phyloP scores from a whole-genome alignment of 2,329 filamentous ascomycete genomes.

The Parafenestella ontariensis region DNA sequence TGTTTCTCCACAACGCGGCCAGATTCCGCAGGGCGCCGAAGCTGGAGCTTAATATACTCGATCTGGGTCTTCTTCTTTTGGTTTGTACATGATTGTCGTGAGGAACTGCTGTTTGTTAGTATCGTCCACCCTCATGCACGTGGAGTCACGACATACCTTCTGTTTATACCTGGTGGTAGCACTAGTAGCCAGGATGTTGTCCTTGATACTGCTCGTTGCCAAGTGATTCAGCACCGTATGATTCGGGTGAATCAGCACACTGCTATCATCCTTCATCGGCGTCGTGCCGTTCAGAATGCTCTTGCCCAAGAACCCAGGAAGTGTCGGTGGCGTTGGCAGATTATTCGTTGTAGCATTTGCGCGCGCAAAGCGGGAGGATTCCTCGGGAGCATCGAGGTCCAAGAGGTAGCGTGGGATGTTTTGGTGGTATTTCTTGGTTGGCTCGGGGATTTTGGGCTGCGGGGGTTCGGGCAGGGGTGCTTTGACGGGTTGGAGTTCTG shows the following conservation, averaged over 20 bases:
- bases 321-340: conserved; percentile 79
- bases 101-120: conserved; percentile 72
- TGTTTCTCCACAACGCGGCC: no score
- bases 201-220: conserved; percentile 97
- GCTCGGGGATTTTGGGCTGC: conserved; percentile 34
- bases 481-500: conserved; percentile 34
- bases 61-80: conserved; percentile 61
- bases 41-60: background rate
- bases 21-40: background rate
- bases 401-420: conserved; percentile 84
- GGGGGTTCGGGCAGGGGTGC: conserved; percentile 34
- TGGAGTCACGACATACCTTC: conserved; percentile 67
- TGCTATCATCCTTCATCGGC: conserved; percentile 97
- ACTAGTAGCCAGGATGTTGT: conserved; percentile 91
- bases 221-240: conserved; percentile 96
- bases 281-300: conserved; percentile 92
- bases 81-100: conserved; percentile 97
- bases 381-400: conserved; percentile 86
- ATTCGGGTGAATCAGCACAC: conserved; percentile 94
- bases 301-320: conserved; percentile 91
- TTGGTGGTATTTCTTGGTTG: conserved; percentile 67
- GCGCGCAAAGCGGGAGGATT: conserved; percentile 74
- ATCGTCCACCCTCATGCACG: background rate
- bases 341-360: conserved; percentile 78
- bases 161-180: conserved; percentile 97